Percentiles rank a stretch among this genome's conserved stretches.
phyloP scores from a whole-genome alignment of 2,329 filamentous ascomycete genomes.

The Aschersonia sp. region DNA sequence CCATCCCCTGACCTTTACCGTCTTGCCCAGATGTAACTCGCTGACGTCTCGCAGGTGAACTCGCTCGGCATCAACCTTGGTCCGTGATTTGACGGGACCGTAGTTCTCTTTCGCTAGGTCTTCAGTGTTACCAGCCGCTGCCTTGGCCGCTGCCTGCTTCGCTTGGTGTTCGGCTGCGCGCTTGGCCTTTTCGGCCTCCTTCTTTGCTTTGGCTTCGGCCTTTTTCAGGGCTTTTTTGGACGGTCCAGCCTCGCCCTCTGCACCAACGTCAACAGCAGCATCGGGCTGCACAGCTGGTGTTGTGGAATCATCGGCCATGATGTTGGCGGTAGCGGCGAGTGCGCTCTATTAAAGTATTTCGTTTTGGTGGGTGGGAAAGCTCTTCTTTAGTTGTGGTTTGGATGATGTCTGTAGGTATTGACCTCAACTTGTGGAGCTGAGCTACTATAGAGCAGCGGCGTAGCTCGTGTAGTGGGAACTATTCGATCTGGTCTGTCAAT shows the following conservation, averaged over 20 bases:
- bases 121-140: constrained; percentile 49
- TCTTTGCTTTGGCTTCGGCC: constrained; percentile 72
- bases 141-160: constrained; percentile 52
- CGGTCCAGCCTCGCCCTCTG: neutral
- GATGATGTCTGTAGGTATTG: too few relatives aligned
- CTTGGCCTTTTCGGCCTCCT: constrained; percentile 68
- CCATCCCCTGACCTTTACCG: constrained; percentile 63
- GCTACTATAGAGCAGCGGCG: too few relatives aligned
- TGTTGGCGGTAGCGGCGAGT: too few relatives aligned
- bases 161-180: constrained; percentile 63
- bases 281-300: too few relatives aligned
- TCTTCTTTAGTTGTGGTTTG: too few relatives aligned
- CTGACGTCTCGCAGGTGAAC: constrained; percentile 49
- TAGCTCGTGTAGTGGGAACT: too few relatives aligned
- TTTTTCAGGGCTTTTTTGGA: constrained; percentile 68
- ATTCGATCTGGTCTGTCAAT: too few relatives aligned
- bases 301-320: too few relatives aligned
- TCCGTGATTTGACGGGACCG: constrained; percentile 30
- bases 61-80: constrained; percentile 30
- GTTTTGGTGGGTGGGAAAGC: too few relatives aligned
- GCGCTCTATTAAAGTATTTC: too few relatives aligned
- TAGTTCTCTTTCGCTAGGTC: constrained; percentile 67
- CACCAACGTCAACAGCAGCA: neutral
- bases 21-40: constrained; percentile 52
- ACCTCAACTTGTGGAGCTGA: too few relatives aligned